Evolutionary conservation across 768 basidiomycete genomes (phyloP).

Genomic region (Leccinum barrowsii): DNA sequence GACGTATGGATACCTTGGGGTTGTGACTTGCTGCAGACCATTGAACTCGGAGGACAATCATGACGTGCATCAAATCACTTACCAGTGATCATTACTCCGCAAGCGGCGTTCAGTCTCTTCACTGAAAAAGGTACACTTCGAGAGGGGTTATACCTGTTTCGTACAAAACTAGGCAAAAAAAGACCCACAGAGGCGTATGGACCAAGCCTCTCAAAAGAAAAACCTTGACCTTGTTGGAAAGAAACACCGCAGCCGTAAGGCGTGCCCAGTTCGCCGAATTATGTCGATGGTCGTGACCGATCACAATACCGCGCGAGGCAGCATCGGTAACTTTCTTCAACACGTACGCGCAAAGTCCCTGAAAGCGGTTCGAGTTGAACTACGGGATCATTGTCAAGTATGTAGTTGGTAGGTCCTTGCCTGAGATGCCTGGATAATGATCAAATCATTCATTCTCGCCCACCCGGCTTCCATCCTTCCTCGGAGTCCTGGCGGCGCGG

Average conservation of each 20-base stretch:
- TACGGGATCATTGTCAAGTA: background rate
- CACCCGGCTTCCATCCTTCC: slow-evolving; percentile 87
- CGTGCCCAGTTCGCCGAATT: slow-evolving; percentile 76
- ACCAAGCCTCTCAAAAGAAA: slow-evolving; percentile 68
- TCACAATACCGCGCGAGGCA: slow-evolving; percentile 61
- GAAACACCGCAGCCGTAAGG: slow-evolving; percentile 70
- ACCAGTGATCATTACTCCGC: slow-evolving; percentile 92
- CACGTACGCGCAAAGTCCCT: slow-evolving; percentile 80
- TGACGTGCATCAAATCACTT: slow-evolving; percentile 10
- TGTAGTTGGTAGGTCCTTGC: slow-evolving; percentile 30
- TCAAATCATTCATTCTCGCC: slow-evolving; percentile 89
- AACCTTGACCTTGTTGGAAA: slow-evolving; percentile 60
- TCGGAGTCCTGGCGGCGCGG: slow-evolving; percentile 52
- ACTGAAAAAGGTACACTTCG: slow-evolving; percentile 77
- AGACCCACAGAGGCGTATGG: slow-evolving; percentile 72
- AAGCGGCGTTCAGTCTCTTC: slow-evolving; percentile 61
- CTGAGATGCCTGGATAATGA: slow-evolving; percentile 79
- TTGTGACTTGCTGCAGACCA: slow-evolving; percentile 70
- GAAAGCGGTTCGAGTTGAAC: background rate
- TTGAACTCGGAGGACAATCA: background rate
- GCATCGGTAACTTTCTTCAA: slow-evolving; percentile 51
- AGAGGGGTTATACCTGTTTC: background rate
- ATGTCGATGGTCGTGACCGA: slow-evolving; percentile 85
- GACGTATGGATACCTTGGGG: slow-evolving; percentile 59
- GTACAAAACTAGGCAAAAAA: background rate